A percentile compares a stretch with the other conserved stretches of the same genome.
These are phyloP conservation scores for Tricladium varicosporioides DNA, from an alignment of 2,329 filamentous ascomycete genomes.

Conservation along the genomic window DNA sequence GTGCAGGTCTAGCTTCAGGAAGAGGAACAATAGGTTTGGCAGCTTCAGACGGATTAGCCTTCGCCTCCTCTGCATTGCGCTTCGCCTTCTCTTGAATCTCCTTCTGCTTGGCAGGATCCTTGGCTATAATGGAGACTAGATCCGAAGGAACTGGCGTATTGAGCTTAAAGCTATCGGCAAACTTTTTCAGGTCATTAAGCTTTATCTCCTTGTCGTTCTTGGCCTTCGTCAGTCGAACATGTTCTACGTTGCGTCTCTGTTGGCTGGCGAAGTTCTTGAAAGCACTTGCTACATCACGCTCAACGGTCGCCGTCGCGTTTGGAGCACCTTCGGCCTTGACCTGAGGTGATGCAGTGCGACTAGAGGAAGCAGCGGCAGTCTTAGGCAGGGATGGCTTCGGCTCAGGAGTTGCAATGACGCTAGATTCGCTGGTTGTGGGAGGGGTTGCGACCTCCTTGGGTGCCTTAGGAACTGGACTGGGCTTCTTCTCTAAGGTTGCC, in stretches of 20 bases:
- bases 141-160: constrained; percentile 89
- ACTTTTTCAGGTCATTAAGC: constrained; percentile 91
- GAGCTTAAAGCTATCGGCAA: constrained; percentile 90
- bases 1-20: constrained; percentile 39
- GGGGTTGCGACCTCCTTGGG: constrained; percentile 29
- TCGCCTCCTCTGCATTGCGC: constrained; percentile 66
- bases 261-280: constrained; percentile 64
- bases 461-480: constrained; percentile 26
- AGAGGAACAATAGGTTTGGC: constrained; percentile 45
- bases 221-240: constrained; percentile 55
- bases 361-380: constrained; percentile 34
- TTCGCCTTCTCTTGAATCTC: constrained; percentile 88
- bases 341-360: constrained; percentile 30
- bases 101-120: constrained; percentile 92
- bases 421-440: constrained; percentile 29
- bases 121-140: constrained; percentile 90
- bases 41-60: constrained; percentile 42
- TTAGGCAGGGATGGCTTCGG: constrained; percentile 23
- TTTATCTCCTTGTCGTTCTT: constrained; percentile 85
- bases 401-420: constrained; percentile 25
- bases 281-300: constrained; percentile 58
- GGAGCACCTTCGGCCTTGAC: constrained; percentile 38
- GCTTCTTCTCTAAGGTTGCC: constrained; percentile 26
- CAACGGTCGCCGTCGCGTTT: constrained; percentile 59
- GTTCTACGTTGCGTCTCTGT: constrained; percentile 55